Evolutionary conservation across 2,329 filamentous ascomycete genomes (phyloP), one percentile per base, ranked within the genome.

Genomic region (Trichoderma sp.): DNA sequence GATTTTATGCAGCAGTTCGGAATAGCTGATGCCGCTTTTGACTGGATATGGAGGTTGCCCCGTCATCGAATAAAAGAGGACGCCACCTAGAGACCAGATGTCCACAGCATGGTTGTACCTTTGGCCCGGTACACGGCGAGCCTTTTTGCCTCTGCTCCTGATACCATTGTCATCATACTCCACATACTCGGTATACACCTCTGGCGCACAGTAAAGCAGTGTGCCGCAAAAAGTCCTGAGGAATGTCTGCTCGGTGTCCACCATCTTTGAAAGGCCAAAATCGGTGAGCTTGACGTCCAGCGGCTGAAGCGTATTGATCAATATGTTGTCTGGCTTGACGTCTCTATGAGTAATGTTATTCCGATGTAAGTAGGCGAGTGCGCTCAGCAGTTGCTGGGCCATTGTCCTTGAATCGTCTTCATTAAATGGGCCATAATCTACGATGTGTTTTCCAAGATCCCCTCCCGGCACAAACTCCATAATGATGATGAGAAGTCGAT

Each of bases 281-380:
- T 99, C 97, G 0, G 97, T 98, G 16, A 99, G 87, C 84, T 99
- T 98, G 79, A 98, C 93, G 16, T 90, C 88, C 66, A 98, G 90
- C 0, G 95, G 95, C 6, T 92, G 87, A 11, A 91, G 83, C 1
- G 91, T 92, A 12, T 92, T 88, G 78, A 98, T 94, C 56, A 99
- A 88, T 76, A 99, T 98, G 81, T 99, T 99, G 86, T 99, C 97
- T 0, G 97, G 97, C 82, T 99, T 99, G 81, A 99, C 95, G 83
- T 99, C 97, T n/a, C 97, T 93, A 84, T 99, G 97, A 0, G 96
- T 98, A 79, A 99, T 98, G 81, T 93, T 95, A 80, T 93, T 93
- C 71, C 89, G 87, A 83, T 99, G 97, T 9, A 99, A 88, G 82
- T 99, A 98, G 35, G 91, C 91, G 71, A 99, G 86, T 2, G 96